phyloP scores from a whole-genome alignment of 257 asterid genomes.

The Lantana camara region DNA sequence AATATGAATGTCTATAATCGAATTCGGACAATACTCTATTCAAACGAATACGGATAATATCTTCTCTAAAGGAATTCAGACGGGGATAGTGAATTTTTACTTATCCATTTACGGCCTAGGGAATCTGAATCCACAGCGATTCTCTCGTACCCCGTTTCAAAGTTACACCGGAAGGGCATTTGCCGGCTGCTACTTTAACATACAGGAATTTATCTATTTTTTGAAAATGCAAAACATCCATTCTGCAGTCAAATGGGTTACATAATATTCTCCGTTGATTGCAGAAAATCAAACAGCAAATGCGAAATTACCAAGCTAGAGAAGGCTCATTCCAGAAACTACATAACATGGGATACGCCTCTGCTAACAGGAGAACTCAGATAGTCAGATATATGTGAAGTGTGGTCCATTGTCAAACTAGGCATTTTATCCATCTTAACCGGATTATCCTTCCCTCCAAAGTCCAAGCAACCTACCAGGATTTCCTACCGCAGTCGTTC shows the following conservation, averaged over 20 bases:
- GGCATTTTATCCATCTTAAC: slow-evolving; percentile 45
- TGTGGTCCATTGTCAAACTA: slow-evolving; percentile 61
- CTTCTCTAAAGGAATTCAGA: too few relatives aligned
- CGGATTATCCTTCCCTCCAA: slow-evolving; percentile 56
- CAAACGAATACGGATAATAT: too few relatives aligned
- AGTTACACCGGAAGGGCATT: too few relatives aligned
- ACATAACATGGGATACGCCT: slow-evolving; percentile 17
- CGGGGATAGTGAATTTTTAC: too few relatives aligned
- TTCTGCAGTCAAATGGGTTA: too few relatives aligned
- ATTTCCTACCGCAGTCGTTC: slow-evolving; percentile 60
- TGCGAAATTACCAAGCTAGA: slow-evolving; percentile 9
- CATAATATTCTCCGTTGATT: not conserved
- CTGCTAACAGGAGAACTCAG: slow-evolving; percentile 51
- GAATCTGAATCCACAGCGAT: too few relatives aligned
- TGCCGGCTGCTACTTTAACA: too few relatives aligned
- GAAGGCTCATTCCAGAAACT: slow-evolving; percentile 22
- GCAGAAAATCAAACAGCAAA: slow-evolving; percentile 18
- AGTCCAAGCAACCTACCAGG: slow-evolving; percentile 57
- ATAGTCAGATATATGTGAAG: slow-evolving; percentile 45
- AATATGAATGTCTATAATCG: too few relatives aligned
- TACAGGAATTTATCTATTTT: not conserved
- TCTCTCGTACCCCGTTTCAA: too few relatives aligned
- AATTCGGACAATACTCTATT: too few relatives aligned
- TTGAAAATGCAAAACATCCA: not conserved
- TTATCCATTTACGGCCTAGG: too few relatives aligned